Conservation (phyloP, 2,329 filamentous ascomycete genomes). For the Gremmenia infestans region DNA sequence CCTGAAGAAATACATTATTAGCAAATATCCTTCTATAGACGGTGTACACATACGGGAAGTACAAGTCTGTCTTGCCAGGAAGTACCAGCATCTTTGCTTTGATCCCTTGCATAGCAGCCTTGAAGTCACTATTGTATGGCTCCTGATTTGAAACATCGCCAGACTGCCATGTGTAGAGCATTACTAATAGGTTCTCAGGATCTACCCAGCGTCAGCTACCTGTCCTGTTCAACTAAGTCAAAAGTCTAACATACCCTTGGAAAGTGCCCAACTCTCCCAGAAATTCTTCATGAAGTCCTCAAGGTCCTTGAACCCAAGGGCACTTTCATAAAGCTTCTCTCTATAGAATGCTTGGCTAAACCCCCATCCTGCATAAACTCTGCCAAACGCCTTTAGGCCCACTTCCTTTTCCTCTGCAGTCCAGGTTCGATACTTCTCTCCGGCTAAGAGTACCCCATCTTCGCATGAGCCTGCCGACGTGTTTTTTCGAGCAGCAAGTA, state of each 20-base stretch:
- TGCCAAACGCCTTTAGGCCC: conserved; percentile 65
- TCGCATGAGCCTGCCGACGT: conserved; percentile 46
- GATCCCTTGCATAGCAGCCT: conserved; percentile 61
- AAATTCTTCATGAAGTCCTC: conserved; percentile 71
- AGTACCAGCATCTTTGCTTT: conserved; percentile 68
- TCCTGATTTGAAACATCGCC: conserved; percentile 65
- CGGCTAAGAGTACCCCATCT: conserved; percentile 37
- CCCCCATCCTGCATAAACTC: conserved; percentile 77
- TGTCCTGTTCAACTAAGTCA: background rate
- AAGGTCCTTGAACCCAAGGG: conserved; percentile 59
- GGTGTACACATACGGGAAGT: conserved; percentile 57
- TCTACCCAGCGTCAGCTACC: conserved; percentile 37
- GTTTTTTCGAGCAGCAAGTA: conserved; percentile 52
- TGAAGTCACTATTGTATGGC: conserved; percentile 63
- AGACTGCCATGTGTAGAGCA: conserved; percentile 76
- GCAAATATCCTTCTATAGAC: conserved; percentile 1
- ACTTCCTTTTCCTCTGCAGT: conserved; percentile 46
- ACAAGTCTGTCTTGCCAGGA: conserved; percentile 69
- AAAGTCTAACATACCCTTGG: conserved; percentile 45
- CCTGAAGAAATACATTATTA: conserved; percentile 33
- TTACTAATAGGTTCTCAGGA: conserved; percentile 68
- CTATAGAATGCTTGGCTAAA: conserved; percentile 77
- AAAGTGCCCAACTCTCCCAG: conserved; percentile 71
- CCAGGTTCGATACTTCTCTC: conserved; percentile 43
- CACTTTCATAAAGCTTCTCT: conserved; percentile 60